These are phyloP conservation scores for Davidsoniella eucalypti DNA, from an alignment of 2,329 filamentous ascomycete species.

Conservation along the genomic window DNA sequence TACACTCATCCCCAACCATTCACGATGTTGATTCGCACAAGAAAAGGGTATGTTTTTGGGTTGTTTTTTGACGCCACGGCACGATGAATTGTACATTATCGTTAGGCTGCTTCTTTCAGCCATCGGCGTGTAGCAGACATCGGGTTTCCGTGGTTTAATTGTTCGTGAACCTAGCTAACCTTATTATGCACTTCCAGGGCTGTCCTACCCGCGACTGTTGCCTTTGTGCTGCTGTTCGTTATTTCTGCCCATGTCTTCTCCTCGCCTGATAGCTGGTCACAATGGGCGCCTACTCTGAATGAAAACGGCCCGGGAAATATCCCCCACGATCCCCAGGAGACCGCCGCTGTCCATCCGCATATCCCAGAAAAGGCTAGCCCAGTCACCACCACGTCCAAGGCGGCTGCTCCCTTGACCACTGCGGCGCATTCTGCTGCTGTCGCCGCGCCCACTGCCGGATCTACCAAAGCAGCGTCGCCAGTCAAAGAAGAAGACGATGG, in stretches of 20 bases:
- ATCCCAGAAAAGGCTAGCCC: constrained; percentile 2
- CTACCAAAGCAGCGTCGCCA: not conserved
- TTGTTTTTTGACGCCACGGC: not conserved
- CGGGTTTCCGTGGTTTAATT: not conserved
- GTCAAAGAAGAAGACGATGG: not conserved
- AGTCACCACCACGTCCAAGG: not conserved
- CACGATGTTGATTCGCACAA: constrained; percentile 9
- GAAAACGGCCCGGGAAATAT: constrained; percentile 1
- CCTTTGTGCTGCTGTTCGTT: constrained; percentile 10
- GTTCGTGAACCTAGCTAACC: not conserved
- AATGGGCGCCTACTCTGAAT: constrained; percentile 5
- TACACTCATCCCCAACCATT: no score
- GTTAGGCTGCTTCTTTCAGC: not conserved
- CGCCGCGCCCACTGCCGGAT: not conserved
- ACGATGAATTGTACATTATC: not conserved
- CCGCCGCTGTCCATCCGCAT: constrained; percentile 1
- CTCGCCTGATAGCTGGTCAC: constrained; percentile 9
- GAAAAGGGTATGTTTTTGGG: constrained; percentile 7
- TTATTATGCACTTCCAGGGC: not conserved
- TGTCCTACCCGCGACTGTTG: constrained; percentile 8
- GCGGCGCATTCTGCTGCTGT: not conserved
- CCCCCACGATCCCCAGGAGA: constrained; percentile 3
- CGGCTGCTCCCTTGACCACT: not conserved
- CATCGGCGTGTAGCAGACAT: not conserved
- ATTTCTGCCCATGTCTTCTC: constrained; percentile 11